These are phyloP conservation scores for Diaporthe vexans DNA, from an alignment of 2,329 filamentous ascomycete genomes.

Conservation along the genomic window DNA sequence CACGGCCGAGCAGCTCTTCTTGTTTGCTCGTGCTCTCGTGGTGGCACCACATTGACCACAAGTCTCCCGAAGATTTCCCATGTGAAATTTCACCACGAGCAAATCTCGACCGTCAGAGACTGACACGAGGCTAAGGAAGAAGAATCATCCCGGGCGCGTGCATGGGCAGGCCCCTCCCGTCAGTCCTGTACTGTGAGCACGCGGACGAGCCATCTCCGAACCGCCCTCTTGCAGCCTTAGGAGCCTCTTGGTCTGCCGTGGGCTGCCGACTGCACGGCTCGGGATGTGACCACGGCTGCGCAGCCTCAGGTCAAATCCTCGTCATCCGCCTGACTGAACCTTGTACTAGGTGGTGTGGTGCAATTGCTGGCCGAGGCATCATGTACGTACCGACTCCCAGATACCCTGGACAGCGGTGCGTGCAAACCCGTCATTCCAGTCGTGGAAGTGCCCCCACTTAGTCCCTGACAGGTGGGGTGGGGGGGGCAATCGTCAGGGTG, in stretches of 20 bases:
- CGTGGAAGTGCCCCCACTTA: slow-evolving; percentile 30
- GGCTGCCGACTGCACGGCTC: slow-evolving; percentile 12
- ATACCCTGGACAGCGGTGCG: slow-evolving; percentile 23
- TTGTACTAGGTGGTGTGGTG: neutral
- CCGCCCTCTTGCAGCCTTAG: neutral
- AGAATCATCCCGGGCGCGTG: slow-evolving; percentile 1
- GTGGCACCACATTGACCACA: neutral
- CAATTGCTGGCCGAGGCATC: neutral
- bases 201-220: slow-evolving; percentile 28
- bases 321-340: too few relatives aligned
- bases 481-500: neutral
- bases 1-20: neutral
- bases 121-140: neutral
- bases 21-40: neutral
- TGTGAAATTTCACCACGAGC: neutral
- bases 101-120: neutral
- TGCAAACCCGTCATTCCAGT: slow-evolving; percentile 20
- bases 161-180: neutral
- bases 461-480: neutral
- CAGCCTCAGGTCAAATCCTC: neutral
- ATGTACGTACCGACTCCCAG: neutral
- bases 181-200: neutral
- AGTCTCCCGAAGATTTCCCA: slow-evolving; percentile 18
- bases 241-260: neutral
- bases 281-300: slow-evolving; percentile 24